Conservation (phyloP, 2,329 filamentous ascomycete genomes). For the Camillea tinctor region DNA sequence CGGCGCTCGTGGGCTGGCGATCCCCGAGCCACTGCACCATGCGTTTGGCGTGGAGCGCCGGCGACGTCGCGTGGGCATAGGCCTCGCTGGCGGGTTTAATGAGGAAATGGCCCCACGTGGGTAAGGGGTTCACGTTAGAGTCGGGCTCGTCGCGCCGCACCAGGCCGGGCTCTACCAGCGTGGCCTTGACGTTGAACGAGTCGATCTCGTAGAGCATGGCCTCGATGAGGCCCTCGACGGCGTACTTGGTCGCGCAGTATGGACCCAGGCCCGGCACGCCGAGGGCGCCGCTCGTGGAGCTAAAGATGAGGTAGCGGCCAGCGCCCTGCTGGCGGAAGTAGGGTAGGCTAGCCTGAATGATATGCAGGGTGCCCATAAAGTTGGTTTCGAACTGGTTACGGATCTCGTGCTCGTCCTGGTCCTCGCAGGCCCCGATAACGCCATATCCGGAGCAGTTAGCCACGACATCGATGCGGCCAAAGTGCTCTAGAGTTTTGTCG, state of each 20-base stretch:
- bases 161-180: constrained; percentile 86
- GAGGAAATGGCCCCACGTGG: constrained; percentile 87
- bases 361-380: constrained; percentile 92
- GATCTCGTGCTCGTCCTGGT: constrained; percentile 93
- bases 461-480: constrained; percentile 82
- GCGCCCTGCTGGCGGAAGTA: constrained; percentile 76
- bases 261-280: constrained; percentile 90
- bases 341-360: constrained; percentile 83
- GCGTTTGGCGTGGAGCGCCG: constrained; percentile 82
- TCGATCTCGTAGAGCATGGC: constrained; percentile 97
- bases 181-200: constrained; percentile 86
- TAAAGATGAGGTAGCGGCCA: constrained; percentile 92
- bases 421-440: constrained; percentile 92
- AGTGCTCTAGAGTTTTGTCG: constrained; percentile 67
- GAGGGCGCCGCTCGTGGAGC: constrained; percentile 86
- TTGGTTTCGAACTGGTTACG: constrained; percentile 97
- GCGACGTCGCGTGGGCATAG: constrained; percentile 74
- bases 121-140: constrained; percentile 53
- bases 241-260: constrained; percentile 96
- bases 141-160: constrained; percentile 82
- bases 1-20: constrained; percentile 85
- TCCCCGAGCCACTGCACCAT: constrained; percentile 96
- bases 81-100: constrained; percentile 82
- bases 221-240: constrained; percentile 92
- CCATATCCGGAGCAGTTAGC: constrained; percentile 95